Percentiles rank a stretch among this genome's conserved stretches.
Conservation (phyloP, 371 early-diverging fungal species). For the Mucor ambiguus region DNA sequence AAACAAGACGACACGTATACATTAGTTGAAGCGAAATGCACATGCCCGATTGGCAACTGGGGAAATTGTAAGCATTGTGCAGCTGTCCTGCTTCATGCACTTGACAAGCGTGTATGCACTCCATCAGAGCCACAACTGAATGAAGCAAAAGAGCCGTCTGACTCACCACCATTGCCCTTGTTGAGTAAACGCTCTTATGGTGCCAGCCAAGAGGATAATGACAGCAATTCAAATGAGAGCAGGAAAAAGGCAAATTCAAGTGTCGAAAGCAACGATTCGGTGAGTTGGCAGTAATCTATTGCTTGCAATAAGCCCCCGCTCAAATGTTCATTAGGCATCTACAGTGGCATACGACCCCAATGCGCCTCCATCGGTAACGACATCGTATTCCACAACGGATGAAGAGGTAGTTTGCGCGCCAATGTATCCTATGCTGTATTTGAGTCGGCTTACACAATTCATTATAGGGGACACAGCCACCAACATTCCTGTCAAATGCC, state of each 20-base stretch:
- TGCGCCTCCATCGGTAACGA: neutral
- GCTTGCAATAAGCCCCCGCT: neutral
- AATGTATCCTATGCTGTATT: neutral
- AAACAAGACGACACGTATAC: neutral
- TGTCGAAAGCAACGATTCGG: neutral
- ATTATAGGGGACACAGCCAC: neutral
- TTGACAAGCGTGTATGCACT: neutral
- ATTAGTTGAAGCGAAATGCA: neutral
- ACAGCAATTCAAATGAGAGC: neutral
- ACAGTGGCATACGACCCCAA: neutral
- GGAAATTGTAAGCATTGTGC: constrained; percentile 3
- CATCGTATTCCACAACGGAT: constrained; percentile 1
- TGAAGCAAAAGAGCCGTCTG: neutral
- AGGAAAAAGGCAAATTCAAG: constrained; percentile 1
- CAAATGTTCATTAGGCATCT: neutral
- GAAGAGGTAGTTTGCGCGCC: neutral
- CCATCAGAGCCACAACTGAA: neutral
- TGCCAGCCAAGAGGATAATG: neutral
- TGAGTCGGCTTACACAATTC: neutral
- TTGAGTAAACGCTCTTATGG: neutral
- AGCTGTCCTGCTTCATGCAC: neutral
- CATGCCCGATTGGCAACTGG: neutral
- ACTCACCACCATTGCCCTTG: neutral
- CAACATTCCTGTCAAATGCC: neutral
- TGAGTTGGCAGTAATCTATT: neutral